phyloP scores from a whole-genome alignment of 163 green algal species.

The Chlorella variabilis region DNA sequence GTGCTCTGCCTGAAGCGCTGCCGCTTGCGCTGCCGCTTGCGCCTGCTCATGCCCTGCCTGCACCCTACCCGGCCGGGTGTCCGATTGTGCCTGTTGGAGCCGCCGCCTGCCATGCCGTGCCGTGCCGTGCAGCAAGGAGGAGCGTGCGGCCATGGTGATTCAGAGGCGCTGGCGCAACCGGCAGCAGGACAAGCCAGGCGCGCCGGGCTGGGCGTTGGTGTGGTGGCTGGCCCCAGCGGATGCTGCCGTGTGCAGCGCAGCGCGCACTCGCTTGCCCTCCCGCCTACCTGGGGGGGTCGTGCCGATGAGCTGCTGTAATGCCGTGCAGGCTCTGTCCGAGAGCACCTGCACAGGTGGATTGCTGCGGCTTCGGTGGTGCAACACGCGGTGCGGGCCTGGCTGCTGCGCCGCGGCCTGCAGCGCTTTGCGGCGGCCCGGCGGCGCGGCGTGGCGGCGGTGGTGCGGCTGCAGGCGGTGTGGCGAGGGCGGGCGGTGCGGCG shows the following conservation, averaged over 20 bases:
- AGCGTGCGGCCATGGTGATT: constrained; percentile 75
- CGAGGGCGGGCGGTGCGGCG: constrained; percentile 9
- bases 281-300: no score
- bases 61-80: no score
- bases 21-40: no score
- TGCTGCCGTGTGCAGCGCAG: background rate
- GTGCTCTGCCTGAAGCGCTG: no score
- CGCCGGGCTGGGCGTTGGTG: background rate
- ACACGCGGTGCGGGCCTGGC: constrained; percentile 39
- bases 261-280: no score
- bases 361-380: constrained; percentile 62
- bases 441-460: constrained; percentile 18
- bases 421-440: background rate
- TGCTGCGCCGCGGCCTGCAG: constrained; percentile 42
- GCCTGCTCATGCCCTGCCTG: no score
- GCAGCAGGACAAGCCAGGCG: constrained; percentile 23
- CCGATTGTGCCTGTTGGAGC: no score
- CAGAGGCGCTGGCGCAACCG: constrained; percentile 50
- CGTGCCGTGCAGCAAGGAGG: constrained; percentile 60
- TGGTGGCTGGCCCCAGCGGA: background rate
- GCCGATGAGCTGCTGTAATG: background rate
- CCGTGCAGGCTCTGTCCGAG: constrained; percentile 34
- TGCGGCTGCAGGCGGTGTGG: constrained; percentile 57
- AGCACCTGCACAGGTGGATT: constrained; percentile 60
- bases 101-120: background rate